phyloP scores from a whole-genome alignment of 768 basidiomycete genomes.

The Boletellus ananas region DNA sequence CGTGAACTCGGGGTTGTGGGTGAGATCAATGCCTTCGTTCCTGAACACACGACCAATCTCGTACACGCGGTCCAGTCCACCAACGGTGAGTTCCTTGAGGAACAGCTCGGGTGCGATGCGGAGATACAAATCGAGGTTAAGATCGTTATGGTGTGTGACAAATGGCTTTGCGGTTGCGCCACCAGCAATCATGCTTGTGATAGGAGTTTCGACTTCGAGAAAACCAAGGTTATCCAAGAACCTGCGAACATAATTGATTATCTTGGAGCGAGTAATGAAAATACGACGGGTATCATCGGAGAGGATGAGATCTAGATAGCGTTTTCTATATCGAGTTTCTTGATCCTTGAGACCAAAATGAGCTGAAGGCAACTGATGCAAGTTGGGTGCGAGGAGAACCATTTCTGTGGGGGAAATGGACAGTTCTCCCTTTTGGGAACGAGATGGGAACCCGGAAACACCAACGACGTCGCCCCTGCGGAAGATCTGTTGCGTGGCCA shows the following conservation, averaged over 20 bases:
- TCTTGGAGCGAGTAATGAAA: constrained; percentile 84
- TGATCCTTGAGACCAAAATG: constrained; percentile 97
- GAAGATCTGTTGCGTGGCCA: constrained; percentile 76
- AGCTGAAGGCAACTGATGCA: constrained; percentile 90
- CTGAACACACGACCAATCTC: constrained; percentile 98
- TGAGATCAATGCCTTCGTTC: constrained; percentile 98
- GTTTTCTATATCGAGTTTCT: constrained; percentile 96
- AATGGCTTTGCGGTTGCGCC: constrained; percentile 99
- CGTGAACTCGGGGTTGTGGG: constrained; percentile 98
- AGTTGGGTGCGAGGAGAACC: constrained; percentile 88
- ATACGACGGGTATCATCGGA: constrained; percentile 85
- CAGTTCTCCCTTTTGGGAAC: constrained; percentile 94
- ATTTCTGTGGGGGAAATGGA: constrained; percentile 81
- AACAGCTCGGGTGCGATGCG: constrained; percentile 97
- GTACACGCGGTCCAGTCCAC: constrained; percentile 95
- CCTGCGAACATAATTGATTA: constrained; percentile 90
- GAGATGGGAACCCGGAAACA: constrained; percentile 81
- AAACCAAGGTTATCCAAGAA: constrained; percentile 91
- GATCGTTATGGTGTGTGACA: constrained; percentile 98
- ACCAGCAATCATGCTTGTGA: constrained; percentile 94
- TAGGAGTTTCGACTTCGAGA: constrained; percentile 98
- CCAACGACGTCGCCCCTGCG: constrained; percentile 96
- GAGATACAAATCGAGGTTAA: constrained; percentile 92
- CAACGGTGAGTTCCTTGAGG: constrained; percentile 95
- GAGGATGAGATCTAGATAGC: constrained; percentile 97